A percentile compares a stretch with the other conserved stretches of the same genome.
phyloP scores from a whole-genome alignment of 495 filamentous ascomycete genomes.

The Oidiodendron maius region DNA sequence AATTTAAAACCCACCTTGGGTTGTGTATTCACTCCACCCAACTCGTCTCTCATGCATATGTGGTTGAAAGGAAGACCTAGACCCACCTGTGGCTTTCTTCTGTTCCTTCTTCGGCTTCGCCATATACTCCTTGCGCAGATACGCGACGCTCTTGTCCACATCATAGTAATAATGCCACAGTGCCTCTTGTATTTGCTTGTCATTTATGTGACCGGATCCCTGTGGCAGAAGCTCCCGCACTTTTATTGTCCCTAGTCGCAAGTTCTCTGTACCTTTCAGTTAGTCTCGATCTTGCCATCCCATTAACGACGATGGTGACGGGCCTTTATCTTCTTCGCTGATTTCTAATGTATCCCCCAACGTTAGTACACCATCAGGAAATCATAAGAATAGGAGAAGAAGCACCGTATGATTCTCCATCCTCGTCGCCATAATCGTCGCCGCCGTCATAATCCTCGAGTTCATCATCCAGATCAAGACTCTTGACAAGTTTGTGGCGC shows the following conservation, averaged over 20 bases:
- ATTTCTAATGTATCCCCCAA: slow-evolving; percentile 31
- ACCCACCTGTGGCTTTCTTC: slow-evolving; percentile 30
- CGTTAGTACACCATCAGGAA: not conserved
- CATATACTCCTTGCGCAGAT: slow-evolving; percentile 59
- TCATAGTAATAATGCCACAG: slow-evolving; percentile 97
- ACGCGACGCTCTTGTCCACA: slow-evolving; percentile 73
- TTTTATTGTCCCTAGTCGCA: slow-evolving; percentile 48
- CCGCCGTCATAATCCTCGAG: slow-evolving; percentile 55
- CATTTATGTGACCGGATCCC: slow-evolving; percentile 47
- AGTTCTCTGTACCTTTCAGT: slow-evolving; percentile 30
- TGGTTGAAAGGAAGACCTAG: not conserved
- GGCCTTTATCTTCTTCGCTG: slow-evolving; percentile 56
- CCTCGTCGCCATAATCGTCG: slow-evolving; percentile 36
- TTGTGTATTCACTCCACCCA: not conserved
- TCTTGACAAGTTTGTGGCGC: slow-evolving; percentile 53
- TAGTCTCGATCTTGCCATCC: slow-evolving; percentile 3
- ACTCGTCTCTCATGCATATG: not conserved
- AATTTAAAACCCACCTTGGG: not conserved
- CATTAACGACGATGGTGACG: not conserved
- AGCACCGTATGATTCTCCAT: slow-evolving; percentile 11
- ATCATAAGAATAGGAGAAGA: slow-evolving; percentile 2
- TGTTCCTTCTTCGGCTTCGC: slow-evolving; percentile 30
- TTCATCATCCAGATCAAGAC: slow-evolving; percentile 54
- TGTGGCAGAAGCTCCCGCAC: slow-evolving; percentile 49
- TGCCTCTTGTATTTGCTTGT: slow-evolving; percentile 76